A percentile compares a stretch with the other conserved stretches of the same genome.
Conservation (phyloP, 108 stramenopile genomes). For the Conticribra guillardii region DNA sequence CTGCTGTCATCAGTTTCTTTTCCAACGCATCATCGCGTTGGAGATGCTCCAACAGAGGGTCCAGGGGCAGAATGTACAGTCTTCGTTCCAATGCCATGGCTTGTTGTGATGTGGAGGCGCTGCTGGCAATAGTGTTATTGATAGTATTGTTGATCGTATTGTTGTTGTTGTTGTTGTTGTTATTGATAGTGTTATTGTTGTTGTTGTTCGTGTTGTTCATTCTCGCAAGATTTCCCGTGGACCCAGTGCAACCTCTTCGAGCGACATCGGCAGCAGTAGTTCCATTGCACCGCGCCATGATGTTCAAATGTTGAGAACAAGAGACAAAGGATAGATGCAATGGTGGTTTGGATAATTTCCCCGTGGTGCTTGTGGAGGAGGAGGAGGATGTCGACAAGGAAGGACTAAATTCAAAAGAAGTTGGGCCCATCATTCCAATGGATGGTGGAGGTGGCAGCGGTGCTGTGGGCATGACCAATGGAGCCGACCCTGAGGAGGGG, state of each 20-base stretch:
- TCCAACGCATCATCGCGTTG: background rate
- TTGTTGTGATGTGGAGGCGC: no score
- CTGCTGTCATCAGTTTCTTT: background rate
- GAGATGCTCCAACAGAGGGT: background rate
- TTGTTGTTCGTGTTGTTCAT: no score
- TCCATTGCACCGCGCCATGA: background rate
- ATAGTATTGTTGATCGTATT: no score
- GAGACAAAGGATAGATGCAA: background rate
- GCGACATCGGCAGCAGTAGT: background rate
- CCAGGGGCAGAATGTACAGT: background rate
- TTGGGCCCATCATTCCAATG: background rate
- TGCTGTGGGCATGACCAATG: background rate
- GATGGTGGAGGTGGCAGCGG: background rate
- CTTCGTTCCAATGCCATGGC: background rate
- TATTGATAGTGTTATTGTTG: no score
- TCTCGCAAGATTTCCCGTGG: background rate
- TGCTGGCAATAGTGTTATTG: no score
- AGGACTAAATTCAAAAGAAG: background rate
- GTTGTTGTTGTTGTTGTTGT: no score
- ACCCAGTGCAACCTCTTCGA: background rate
- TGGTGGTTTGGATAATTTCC: background rate
- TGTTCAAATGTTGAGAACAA: background rate
- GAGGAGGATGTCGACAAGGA: no score
- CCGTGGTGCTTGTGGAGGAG: no score
- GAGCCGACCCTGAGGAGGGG: background rate